Evolutionary conservation across 352 stramenopile genomes (phyloP).

Genomic region (Thalassiosira mediterranea): DNA sequence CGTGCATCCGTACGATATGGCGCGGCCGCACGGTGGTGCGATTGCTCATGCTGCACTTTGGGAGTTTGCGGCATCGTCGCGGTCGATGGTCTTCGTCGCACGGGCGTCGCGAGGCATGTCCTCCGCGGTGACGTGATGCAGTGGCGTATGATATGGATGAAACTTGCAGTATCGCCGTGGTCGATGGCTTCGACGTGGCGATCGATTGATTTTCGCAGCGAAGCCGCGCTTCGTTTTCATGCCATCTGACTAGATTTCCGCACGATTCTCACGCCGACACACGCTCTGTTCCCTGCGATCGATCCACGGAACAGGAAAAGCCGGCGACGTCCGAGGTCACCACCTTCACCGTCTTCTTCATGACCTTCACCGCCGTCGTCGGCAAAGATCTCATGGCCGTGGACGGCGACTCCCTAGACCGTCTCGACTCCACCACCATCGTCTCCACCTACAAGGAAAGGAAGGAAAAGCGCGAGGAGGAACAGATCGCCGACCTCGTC

Average conservation of each 20-base stretch:
- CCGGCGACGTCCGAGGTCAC: constrained; percentile 46
- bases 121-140: no score
- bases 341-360: constrained; percentile 56
- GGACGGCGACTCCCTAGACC: constrained; percentile 42
- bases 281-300: not conserved
- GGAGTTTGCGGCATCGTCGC: no score
- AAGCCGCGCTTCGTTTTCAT: no score
- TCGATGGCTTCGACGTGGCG: no score
- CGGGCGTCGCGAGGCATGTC: no score
- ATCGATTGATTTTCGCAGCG: no score
- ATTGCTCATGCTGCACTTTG: no score
- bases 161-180: no score
- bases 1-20: no score
- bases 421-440: constrained; percentile 62
- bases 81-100: no score
- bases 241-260: constrained; percentile 6
- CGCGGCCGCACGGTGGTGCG: no score
- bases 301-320: constrained; percentile 33
- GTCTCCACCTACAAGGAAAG: constrained; percentile 62
- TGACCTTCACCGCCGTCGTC: constrained; percentile 42
- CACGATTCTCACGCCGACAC: constrained; percentile 37
- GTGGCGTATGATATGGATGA: no score
- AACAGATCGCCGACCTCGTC: constrained; percentile 32
- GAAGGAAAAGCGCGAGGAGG: constrained; percentile 19
- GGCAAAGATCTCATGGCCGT: constrained; percentile 32